phyloP scores from a whole-genome alignment of 352 stramenopile species.

The Peronospora farinosa region DNA sequence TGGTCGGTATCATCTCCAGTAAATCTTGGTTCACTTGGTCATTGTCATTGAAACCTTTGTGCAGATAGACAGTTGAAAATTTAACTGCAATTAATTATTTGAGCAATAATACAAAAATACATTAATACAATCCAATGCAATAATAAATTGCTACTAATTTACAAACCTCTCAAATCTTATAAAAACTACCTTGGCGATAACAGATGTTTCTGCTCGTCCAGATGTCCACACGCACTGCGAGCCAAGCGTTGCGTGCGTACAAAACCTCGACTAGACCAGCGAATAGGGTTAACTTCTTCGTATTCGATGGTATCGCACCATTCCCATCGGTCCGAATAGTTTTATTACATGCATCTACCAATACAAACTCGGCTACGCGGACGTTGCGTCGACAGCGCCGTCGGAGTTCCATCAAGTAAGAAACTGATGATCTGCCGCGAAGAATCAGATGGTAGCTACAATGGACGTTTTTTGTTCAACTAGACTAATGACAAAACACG shows the following conservation, averaged over 20 bases:
- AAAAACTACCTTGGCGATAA: slow-evolving; percentile 16
- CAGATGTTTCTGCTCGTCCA: slow-evolving; percentile 15
- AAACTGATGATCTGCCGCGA: neutral
- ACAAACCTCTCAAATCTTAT: neutral
- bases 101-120: neutral
- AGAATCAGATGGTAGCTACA: slow-evolving; percentile 1
- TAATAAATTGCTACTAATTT: neutral
- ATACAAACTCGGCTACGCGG: slow-evolving; percentile 24
- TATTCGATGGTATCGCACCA: neutral
- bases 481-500: too few relatives aligned
- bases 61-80: slow-evolving; percentile 20
- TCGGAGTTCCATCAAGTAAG: slow-evolving; percentile 13
- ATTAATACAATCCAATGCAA: neutral
- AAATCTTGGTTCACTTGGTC: slow-evolving; percentile 1
- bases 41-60: slow-evolving; percentile 4
- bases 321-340: slow-evolving; percentile 7
- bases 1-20: slow-evolving; percentile 2
- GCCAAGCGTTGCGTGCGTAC: slow-evolving; percentile 23
- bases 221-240: slow-evolving; percentile 25
- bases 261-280: slow-evolving; percentile 25
- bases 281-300: slow-evolving; percentile 15
- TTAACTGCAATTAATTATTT: slow-evolving; percentile 25
- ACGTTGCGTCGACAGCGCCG: slow-evolving; percentile 16
- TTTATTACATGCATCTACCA: neutral
- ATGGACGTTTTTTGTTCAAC: neutral